These are phyloP conservation scores for Pneumocystis canis DNA, from an alignment of 1,139 yeast genomes.

Conservation along the genomic window DNA sequence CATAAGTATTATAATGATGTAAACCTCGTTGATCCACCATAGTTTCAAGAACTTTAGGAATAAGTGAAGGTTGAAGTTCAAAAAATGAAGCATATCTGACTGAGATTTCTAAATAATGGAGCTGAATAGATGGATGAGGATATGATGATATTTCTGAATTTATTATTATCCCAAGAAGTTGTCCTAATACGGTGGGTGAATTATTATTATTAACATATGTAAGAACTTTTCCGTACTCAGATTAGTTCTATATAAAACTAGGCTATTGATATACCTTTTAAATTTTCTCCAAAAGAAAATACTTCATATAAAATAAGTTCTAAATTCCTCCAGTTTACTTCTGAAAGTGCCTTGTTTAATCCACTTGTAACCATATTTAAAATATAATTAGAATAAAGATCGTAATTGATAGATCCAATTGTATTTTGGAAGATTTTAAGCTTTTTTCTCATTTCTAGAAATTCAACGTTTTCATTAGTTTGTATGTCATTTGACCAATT, in stretches of 20 bases:
- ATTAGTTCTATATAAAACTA: neutral
- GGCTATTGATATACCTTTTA: slow-evolving; percentile 29
- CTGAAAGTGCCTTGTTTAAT: slow-evolving; percentile 21
- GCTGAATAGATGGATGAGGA: slow-evolving; percentile 60
- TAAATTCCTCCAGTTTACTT: slow-evolving; percentile 55
- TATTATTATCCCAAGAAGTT: slow-evolving; percentile 50
- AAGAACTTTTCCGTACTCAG: neutral
- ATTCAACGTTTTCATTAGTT: slow-evolving; percentile 58
- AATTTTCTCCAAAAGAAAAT: slow-evolving; percentile 61
- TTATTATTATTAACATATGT: slow-evolving; percentile 6
- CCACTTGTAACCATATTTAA: slow-evolving; percentile 52
- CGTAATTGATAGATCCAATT: slow-evolving; percentile 61
- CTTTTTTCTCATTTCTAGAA: slow-evolving; percentile 58
- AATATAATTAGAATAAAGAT: slow-evolving; percentile 54
- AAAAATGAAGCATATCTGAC: slow-evolving; percentile 65
- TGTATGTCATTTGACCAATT: slow-evolving; percentile 42
- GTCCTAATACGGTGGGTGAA: slow-evolving; percentile 20
- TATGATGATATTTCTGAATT: slow-evolving; percentile 27
- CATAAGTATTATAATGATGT: slow-evolving; percentile 56
- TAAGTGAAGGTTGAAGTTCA: slow-evolving; percentile 34
- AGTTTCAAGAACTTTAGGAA: slow-evolving; percentile 52
- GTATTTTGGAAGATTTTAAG: slow-evolving; percentile 73
- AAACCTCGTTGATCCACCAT: slow-evolving; percentile 73
- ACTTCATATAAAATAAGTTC: slow-evolving; percentile 81
- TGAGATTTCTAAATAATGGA: slow-evolving; percentile 68